Percentiles rank a stretch among this genome's conserved stretches.
Evolutionary conservation across 306 rosid genomes (phyloP).

Genomic region (Cucumis melo): DNA sequence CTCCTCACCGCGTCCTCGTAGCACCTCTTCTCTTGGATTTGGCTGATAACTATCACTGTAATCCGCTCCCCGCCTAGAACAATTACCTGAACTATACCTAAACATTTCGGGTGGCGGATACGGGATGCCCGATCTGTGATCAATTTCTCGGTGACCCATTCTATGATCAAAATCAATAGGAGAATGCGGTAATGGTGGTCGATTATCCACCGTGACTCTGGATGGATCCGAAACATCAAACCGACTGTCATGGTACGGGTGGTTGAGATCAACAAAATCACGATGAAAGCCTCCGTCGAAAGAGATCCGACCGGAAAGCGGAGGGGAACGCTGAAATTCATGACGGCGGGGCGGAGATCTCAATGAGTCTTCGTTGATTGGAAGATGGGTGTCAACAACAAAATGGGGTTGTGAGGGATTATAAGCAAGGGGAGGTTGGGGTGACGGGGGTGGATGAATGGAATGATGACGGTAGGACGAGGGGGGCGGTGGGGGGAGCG

Average conservation of each 20-base stretch:
- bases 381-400: neutral
- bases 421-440: neutral
- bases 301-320: neutral
- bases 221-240: neutral
- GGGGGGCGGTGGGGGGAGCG: neutral
- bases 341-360: neutral
- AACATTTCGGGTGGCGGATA: neutral
- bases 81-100: constrained; percentile 3
- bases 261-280: neutral
- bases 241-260: neutral
- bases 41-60: neutral
- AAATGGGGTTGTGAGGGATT: constrained; percentile 7
- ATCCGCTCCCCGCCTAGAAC: constrained; percentile 4
- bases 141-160: neutral
- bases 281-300: constrained; percentile 2
- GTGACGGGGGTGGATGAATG: neutral
- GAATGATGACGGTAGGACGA: neutral
- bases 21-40: constrained; percentile 11
- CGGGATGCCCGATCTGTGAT: neutral
- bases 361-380: neutral
- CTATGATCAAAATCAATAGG: constrained; percentile 2
- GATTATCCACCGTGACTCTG: neutral
- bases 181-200: neutral
- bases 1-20: constrained; percentile 19
- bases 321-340: constrained; percentile 4